phyloP scores from a whole-genome alignment of 2,329 filamentous ascomycete genomes.

The Leptosphaerulina australis region DNA sequence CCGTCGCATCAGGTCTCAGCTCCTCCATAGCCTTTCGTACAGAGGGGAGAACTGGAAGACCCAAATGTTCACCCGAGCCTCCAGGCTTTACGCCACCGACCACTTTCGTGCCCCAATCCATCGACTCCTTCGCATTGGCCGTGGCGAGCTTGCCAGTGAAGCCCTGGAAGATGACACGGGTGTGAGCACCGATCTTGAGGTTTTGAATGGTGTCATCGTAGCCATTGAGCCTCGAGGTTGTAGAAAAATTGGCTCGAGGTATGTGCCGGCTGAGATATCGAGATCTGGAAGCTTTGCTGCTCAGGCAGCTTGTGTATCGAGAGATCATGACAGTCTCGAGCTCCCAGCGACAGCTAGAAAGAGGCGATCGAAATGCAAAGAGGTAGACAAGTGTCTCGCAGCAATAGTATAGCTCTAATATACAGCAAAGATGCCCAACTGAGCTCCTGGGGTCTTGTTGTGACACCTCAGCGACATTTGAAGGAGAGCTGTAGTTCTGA shows the following conservation, averaged over 20 bases:
- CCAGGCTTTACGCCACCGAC: conserved; percentile 79
- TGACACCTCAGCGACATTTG: neutral
- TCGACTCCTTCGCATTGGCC: conserved; percentile 75
- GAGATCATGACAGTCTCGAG: conserved; percentile 10
- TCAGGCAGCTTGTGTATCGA: conserved; percentile 20
- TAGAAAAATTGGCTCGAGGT: conserved; percentile 35
- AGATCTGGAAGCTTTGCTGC: conserved; percentile 10
- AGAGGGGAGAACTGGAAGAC: conserved; percentile 72
- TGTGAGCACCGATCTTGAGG: conserved; percentile 69
- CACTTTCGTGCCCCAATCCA: conserved; percentile 79
- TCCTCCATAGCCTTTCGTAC: conserved; percentile 71
- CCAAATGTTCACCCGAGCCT: conserved; percentile 72
- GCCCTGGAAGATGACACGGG: conserved; percentile 72
- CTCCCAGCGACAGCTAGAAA: neutral
- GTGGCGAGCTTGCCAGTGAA: conserved; percentile 74
- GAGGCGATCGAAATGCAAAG: neutral
- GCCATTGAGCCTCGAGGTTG: conserved; percentile 41
- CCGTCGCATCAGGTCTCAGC: conserved; percentile 76
- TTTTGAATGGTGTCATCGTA: conserved; percentile 70
- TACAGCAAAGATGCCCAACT: neutral
- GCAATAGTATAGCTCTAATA: conserved; percentile 3
- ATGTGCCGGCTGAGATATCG: conserved; percentile 3
- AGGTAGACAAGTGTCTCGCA: neutral
- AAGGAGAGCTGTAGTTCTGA: conserved; percentile 12
- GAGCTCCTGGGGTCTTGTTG: neutral